These are phyloP conservation scores for Spirogloea muscicola DNA, from an alignment of 139 green algal genomes.

Conservation along the genomic window DNA sequence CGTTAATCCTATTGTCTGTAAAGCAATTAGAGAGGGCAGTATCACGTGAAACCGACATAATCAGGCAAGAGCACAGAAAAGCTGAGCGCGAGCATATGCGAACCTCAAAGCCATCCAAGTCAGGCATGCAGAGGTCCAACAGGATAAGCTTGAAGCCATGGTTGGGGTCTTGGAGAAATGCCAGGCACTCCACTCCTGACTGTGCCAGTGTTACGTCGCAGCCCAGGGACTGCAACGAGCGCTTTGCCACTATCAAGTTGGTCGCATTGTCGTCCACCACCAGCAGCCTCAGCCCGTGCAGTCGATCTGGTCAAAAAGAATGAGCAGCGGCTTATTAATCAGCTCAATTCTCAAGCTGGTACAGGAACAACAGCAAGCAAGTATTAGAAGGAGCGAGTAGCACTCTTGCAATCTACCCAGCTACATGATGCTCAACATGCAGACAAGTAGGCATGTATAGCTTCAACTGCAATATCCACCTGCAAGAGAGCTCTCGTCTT, in stretches of 20 bases:
- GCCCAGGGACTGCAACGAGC: slow-evolving; percentile 48
- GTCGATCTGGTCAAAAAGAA: neutral
- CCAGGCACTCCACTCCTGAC: slow-evolving; percentile 8
- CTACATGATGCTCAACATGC: too few species aligned
- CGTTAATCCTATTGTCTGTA: too few species aligned
- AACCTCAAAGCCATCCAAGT: neutral
- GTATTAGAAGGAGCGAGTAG: too few species aligned
- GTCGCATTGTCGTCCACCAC: slow-evolving; percentile 38
- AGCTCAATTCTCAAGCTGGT: too few species aligned
- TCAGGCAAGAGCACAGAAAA: neutral
- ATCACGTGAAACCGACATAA: slow-evolving; percentile 4
- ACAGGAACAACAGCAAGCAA: too few species aligned
- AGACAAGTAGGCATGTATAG: too few species aligned
- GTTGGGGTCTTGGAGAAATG: neutral
- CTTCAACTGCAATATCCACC: too few species aligned
- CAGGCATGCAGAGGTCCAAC: neutral
- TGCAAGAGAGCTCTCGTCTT: too few species aligned
- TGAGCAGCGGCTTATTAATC: too few species aligned
- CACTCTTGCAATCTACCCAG: too few species aligned
- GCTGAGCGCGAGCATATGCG: neutral
- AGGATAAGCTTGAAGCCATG: slow-evolving; percentile 5
- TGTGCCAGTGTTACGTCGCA: slow-evolving; percentile 19
- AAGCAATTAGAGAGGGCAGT: slow-evolving; percentile 9
- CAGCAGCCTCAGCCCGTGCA: slow-evolving; percentile 9
- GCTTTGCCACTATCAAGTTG: slow-evolving; percentile 58